phyloP scores from a whole-genome alignment of 2,329 filamentous ascomycete species.

The Fusarium veterinarium region DNA sequence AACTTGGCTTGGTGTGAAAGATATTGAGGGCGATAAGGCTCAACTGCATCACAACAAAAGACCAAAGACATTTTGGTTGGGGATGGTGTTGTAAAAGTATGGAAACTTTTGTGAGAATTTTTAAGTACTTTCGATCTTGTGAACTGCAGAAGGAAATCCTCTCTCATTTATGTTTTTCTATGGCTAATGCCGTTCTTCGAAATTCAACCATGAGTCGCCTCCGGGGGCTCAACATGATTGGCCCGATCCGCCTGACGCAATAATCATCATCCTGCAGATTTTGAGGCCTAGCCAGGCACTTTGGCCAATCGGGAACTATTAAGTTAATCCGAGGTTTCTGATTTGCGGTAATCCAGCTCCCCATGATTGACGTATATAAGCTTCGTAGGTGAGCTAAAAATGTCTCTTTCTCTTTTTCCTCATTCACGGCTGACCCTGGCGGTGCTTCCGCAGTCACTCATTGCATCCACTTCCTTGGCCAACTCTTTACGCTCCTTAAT shows the following conservation, averaged over 20 bases:
- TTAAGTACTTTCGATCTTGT: too few relatives aligned
- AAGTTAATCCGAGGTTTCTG: neutral
- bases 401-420: constrained; percentile 2
- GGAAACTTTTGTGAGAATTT: too few relatives aligned
- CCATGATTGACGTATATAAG: neutral
- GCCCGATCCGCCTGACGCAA: neutral
- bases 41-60: neutral
- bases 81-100: too few relatives aligned
- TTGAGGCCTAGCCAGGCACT: constrained; percentile 26
- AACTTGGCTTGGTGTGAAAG: neutral
- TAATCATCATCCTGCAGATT: constrained; percentile 30
- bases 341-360: neutral
- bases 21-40: neutral
- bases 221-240: neutral
- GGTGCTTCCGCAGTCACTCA: constrained; percentile 6
- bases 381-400: neutral
- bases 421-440: neutral
- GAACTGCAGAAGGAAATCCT: too few relatives aligned
- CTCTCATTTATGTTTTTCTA: too few relatives aligned
- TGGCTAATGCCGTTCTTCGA: too few relatives aligned
- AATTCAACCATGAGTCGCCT: neutral
- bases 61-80: neutral
- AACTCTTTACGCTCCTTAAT: neutral
- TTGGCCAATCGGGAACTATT: neutral
- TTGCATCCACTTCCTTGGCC: constrained; percentile 1